A percentile compares a stretch with the other conserved stretches of the same genome.
These are phyloP conservation scores for Neocucurbitaria cava DNA, from an alignment of 2,329 filamentous ascomycete species.

Conservation along the genomic window DNA sequence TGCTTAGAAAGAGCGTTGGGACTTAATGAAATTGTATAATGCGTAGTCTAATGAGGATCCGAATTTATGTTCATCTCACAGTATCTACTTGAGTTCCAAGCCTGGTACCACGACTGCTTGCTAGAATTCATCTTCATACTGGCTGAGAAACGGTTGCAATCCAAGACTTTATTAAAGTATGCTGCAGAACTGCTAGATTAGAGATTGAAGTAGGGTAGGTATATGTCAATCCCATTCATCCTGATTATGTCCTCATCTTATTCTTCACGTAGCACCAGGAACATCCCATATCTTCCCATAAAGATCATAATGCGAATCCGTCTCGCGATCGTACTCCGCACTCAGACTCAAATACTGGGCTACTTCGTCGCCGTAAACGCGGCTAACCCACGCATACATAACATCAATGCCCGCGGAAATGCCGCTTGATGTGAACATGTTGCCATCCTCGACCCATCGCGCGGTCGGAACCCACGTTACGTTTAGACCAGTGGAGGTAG, in stretches of 20 bases:
- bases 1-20: too few species aligned
- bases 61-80: too few species aligned
- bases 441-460: slow-evolving; percentile 71
- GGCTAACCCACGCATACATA: slow-evolving; percentile 62
- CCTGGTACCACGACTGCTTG: too few species aligned
- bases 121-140: too few species aligned
- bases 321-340: slow-evolving; percentile 64
- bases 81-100: too few species aligned
- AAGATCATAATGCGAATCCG: slow-evolving; percentile 59
- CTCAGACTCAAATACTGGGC: slow-evolving; percentile 56
- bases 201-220: too few species aligned
- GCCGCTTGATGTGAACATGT: slow-evolving; percentile 70
- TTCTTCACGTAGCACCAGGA: slow-evolving; percentile 6
- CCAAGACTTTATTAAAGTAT: too few species aligned
- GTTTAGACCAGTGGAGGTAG: slow-evolving; percentile 56
- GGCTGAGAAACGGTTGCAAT: too few species aligned
- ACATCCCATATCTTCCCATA: slow-evolving; percentile 55
- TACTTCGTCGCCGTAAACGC: slow-evolving; percentile 61
- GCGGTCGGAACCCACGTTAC: slow-evolving; percentile 62
- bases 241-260: neutral
- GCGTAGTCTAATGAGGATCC: too few species aligned
- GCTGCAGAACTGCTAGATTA: too few species aligned
- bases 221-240: too few species aligned
- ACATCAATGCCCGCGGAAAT: slow-evolving; percentile 69
- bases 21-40: too few species aligned